Conservation (phyloP, 305 asterid genomes). For the Fraxinus latifolia region DNA sequence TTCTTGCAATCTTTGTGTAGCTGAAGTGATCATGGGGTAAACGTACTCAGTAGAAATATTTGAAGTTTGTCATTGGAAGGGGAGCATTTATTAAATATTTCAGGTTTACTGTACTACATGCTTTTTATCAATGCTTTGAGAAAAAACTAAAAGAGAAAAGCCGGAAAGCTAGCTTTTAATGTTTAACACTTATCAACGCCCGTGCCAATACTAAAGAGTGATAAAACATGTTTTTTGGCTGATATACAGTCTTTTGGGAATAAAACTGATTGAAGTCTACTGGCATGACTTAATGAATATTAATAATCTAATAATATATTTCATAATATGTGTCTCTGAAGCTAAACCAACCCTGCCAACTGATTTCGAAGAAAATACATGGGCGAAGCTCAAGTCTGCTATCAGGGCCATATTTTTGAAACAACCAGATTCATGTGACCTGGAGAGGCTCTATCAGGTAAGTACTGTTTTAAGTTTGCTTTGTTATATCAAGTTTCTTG, state of each 20-base stretch:
- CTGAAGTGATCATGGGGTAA: background rate
- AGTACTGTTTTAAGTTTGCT: background rate
- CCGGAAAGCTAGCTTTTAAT: background rate
- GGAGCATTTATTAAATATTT: background rate
- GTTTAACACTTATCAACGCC: background rate
- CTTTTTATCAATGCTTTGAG: background rate
- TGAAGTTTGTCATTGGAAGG: background rate
- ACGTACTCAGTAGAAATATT: background rate
- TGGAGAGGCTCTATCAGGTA: constrained; percentile 89
- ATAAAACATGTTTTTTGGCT: background rate
- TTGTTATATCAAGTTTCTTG: background rate
- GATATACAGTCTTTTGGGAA: background rate
- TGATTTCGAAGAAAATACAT: constrained; percentile 87
- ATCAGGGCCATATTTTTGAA: constrained; percentile 85
- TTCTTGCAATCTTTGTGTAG: background rate
- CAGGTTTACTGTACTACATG: background rate
- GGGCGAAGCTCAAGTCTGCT: constrained; percentile 91
- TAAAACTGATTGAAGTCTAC: background rate
- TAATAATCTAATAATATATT: constrained; percentile 12
- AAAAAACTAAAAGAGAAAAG: background rate
- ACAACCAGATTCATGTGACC: constrained; percentile 88
- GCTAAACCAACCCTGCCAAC: constrained; percentile 78
- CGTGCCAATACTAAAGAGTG: background rate
- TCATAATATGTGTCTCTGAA: constrained; percentile 30
- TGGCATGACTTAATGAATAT: background rate